These are phyloP conservation scores for Verticillium klebahnii DNA, from an alignment of 2,329 filamentous ascomycete genomes.

Conservation along the genomic window DNA sequence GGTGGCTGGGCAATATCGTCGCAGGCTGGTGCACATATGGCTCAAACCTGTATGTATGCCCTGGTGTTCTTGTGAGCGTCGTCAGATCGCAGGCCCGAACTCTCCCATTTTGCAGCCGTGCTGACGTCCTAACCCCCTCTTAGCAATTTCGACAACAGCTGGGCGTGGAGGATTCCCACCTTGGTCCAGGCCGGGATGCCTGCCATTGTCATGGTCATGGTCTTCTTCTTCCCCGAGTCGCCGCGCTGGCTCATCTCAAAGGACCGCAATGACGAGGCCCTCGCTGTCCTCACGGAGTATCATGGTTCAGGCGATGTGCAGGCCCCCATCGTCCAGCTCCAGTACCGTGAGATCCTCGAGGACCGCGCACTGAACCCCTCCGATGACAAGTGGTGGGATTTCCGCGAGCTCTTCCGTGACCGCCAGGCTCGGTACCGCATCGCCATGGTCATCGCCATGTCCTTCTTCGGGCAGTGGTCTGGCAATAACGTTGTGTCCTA, in stretches of 20 bases:
- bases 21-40: conserved; percentile 48
- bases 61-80: too few relatives aligned
- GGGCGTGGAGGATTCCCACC: conserved; percentile 56
- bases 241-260: conserved; percentile 68
- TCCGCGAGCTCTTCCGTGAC: conserved; percentile 46
- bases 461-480: conserved; percentile 44
- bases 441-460: conserved; percentile 45
- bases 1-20: conserved; percentile 48
- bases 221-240: conserved; percentile 66
- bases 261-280: conserved; percentile 50
- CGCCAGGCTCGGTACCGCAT: conserved; percentile 42
- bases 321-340: conserved; percentile 48
- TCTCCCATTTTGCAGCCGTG: too few relatives aligned
- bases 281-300: conserved; percentile 54
- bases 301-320: conserved; percentile 53
- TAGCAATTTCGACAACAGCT: conserved; percentile 22
- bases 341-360: conserved; percentile 53
- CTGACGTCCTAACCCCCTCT: neutral
- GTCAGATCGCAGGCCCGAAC: too few relatives aligned
- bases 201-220: conserved; percentile 50
- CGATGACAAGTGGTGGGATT: conserved; percentile 59
- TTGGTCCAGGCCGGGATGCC: conserved; percentile 40
- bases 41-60: conserved; percentile 14
- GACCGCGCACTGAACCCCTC: conserved; percentile 39
- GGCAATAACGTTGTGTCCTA: conserved; percentile 40